Evolutionary conservation across 805 yeast genomes (phyloP), one percentile per base, ranked within the genome.

Genomic region (Lipomyces sp.): DNA sequence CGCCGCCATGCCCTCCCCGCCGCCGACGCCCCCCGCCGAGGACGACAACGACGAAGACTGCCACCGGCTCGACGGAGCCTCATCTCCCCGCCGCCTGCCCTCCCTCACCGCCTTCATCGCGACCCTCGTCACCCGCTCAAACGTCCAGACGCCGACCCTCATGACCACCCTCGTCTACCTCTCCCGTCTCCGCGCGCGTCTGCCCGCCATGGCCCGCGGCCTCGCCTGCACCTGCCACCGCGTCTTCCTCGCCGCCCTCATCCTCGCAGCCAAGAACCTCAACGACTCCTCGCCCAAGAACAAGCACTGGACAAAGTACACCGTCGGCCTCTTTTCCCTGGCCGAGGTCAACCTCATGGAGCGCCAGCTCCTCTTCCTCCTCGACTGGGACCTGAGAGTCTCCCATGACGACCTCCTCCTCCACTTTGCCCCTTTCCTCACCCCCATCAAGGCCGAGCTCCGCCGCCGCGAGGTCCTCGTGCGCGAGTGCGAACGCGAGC

Each of bases 201-300:
- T 91, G 46, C 98, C 98, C 2, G 79, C 86, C 26, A 85, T 86
- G 66, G 93, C 96, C 11, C 79, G 84, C 52, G 98, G 98, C 16
- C 88, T 90, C 77, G 66, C 75, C 46, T 85, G 97, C 46, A 89
- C 98, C 7, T 79, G 95, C 65, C 98, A 91, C 72, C 77, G 98
- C 54, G 86, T 91, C 51, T 93, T 91, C 60, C 72, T 91, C 45
- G 96, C 97, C 0, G 80, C 96, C 39, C 75, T 91, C 49, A 87
- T 91, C 39, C 70, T 93, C 43, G 86, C 95, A n/a, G 96, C 98
- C 14, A 91, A 91, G 72, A 82, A 82, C 57, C 77, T 90, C 58
- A 91, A 91, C 69, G 98, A 91, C 72, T 85, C 95, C 2, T 83
- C 95, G 19, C 98, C 98, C 38, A 77, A 91, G 66, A 91, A 91